Evolutionary conservation across 495 filamentous ascomycete species (phyloP), one percentile per base, ranked within the genome.

Genomic region (Immersiella caudata): DNA sequence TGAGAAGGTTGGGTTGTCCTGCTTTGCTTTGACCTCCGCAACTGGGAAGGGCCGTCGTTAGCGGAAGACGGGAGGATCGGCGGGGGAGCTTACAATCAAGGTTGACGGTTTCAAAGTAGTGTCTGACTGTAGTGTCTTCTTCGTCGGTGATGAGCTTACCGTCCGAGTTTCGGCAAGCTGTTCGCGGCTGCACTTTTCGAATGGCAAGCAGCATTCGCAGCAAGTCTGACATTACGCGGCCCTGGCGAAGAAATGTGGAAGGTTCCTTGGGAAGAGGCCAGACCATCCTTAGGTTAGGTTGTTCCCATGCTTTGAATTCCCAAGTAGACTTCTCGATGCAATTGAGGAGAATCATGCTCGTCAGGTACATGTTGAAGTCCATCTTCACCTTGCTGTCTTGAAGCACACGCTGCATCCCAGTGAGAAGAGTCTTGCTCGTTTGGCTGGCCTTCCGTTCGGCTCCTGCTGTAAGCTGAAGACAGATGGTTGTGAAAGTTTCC

Each of bases 241-340:
- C 91, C 80, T 95, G 91, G 70, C 83, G 84, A 11, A 84, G 86
- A 69, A 89, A 93, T 67, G 80, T 83, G 0, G 80, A 79, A 0
- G 91, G 90, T 3, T 86, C 85, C 68, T 87, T 87, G 68, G 90
- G 87, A 20, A 96, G 79, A 1, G 92, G 91, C 91, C 91, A 96
- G 67, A 75, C 75, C 68, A 83, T 71, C 59, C 84, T 74, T 59
- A 85, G 75, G 56, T 82, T 76, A 24, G 87, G 83, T 68, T 89
- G 85, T 52, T 90, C 88, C 88, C 89, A 92, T 0, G 84, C 87
- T 36, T 87, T 88, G 81, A 91, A 93, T 0, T 91, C 83, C 89
- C 91, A 94, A 61, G 88, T 90, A n/a, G 90, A 90, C 74, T 92
- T 90, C 78, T 95, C 92, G 11, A 94, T 85, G 65, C 90, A 93